Evolutionary conservation across 2,329 filamentous ascomycete species (phyloP), one percentile per base, ranked within the genome.

Genomic region (Scleromitrula shiraiana): DNA sequence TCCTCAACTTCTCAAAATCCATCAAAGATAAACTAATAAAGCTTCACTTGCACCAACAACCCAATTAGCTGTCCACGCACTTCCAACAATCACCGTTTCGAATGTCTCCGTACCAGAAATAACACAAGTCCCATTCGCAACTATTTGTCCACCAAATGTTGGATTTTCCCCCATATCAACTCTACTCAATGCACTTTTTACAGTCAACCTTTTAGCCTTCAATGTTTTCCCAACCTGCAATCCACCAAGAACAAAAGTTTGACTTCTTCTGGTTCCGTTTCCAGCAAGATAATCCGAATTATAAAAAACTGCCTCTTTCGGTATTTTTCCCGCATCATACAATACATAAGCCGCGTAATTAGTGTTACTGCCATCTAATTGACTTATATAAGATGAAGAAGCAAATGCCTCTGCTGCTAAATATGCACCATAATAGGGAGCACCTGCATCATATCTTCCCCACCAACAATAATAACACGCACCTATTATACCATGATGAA

Each of bases 41-140:
- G 71, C 73, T 57, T 77, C 73, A 6, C 68, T 69, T 5, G 71
- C 73, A 17, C 59, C 60, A 19, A 76, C 48, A 1, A 60, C 64
- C 44, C 73, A 69, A 0, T 64, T 70, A 1, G 63, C 68, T 35
- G 63, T 56, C 1, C 69, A 69, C n/a, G 57, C 58, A 12, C 53
- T 59, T 5, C 70, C 66, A 6, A 45, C 38, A 4, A 59, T 50
- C 5, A 20, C 37, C 6, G 53, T 64, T 58, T 74, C 71, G 29
- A 60, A 64, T 29, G 45, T 65, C 62, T 67, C 70, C 2, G 55
- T 61, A 0, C 73, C 73, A 1, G 56, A 56, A n/a, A 71, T 53
- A 4, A 56, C 59, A 58, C 74, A 77, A 9, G 66, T 70, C 2
- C 64, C 70, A 55, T 76, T 66, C 2, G 57, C 65, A 56, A 74